Base-by-base conservation (phyloP, 75 land plant genomes). In the Pinus tabuliformis region DNA sequence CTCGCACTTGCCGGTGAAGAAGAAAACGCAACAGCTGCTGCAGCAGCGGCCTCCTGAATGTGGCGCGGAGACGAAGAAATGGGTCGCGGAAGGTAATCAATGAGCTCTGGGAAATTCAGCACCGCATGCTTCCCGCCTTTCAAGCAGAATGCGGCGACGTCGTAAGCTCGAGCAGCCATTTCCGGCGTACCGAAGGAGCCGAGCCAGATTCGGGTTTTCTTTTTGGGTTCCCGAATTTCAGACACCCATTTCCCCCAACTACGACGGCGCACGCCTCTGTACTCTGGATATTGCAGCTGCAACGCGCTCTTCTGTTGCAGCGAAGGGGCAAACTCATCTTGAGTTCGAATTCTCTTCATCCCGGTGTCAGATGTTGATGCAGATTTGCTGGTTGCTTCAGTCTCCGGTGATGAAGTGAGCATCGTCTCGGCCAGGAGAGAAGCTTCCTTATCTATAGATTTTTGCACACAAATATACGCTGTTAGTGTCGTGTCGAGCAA, bases 211-310 rank as follows among this genome's bases (percentile, higher is more conserved):
- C 82, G 68, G 6, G 26, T 59, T 37, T 80, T 80, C 80, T 76
- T 76, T 58, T 57, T 76, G 22, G 82, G 82, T 21, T 74, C 79
- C 36, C 82, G 80, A 57, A 80, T 80, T 30, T 80, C 80, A 33
- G 82, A 75, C 8, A 80, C 82, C 82, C 80, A 80, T 21, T 63
- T 77, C 2, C 82, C 82, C 82, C 82, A 80, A 28, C 80, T 78
- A 7, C 82, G 49, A 37, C 82, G 61, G 42, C 82, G 56, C 58
- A 80, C 79, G 6, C 82, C 82, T 57, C 57, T 76, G 79, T 76
- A 81, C 58, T 60, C 30, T 68, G 78, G 26, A 80, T 52, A 57
- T 75, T 66, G 22, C n/a, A 1, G 5, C 21, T 58, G 20, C 60
- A 49, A 49, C 54, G 54, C 9, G 54, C 54, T 49, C 12, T 11